phyloP scores from a whole-genome alignment of 1,139 yeast genomes.

The Yamadazyma atlantica region DNA sequence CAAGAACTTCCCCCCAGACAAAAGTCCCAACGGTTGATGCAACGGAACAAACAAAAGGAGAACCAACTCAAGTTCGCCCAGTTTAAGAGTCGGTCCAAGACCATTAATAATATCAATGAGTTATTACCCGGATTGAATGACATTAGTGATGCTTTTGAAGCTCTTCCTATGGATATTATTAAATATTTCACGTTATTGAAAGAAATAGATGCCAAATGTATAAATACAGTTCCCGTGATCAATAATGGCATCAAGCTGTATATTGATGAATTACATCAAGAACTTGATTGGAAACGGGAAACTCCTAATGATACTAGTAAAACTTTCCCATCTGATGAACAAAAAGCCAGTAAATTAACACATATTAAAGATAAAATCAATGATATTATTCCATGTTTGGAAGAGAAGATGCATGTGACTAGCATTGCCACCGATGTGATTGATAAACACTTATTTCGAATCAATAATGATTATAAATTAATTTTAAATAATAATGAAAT shows the following conservation, averaged over 20 bases:
- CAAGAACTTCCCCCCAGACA: conserved; percentile 48
- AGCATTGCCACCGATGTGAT: conserved; percentile 84
- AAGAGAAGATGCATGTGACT: conserved; percentile 97
- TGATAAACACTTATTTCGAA: conserved; percentile 63
- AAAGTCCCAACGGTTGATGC: conserved; percentile 47
- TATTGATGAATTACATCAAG: conserved; percentile 41
- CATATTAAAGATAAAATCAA: conserved; percentile 49
- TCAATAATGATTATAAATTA: conserved; percentile 76
- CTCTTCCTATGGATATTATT: conserved; percentile 80
- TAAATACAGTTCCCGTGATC: conserved; percentile 68
- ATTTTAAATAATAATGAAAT: conserved; percentile 73
- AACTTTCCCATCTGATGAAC: conserved; percentile 4
- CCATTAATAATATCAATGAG: conserved; percentile 40
- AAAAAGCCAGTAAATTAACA: conserved; percentile 20
- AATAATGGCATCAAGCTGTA: conserved; percentile 58
- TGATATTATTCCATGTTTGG: conserved; percentile 88
- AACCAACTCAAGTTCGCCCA: conserved; percentile 29
- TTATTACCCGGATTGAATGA: conserved; percentile 88
- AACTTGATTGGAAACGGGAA: conserved; percentile 6
- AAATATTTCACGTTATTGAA: conserved; percentile 84
- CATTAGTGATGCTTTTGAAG: conserved; percentile 86
- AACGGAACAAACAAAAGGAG: conserved; percentile 25
- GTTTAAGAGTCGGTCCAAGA: conserved; percentile 34
- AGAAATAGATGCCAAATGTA: conserved; percentile 94
- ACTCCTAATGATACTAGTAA: conserved; percentile 4